Evolutionary conservation across 2,329 filamentous ascomycete species (phyloP), one percentile per base, ranked within the genome.

Genomic region (Alternaria triticina): DNA sequence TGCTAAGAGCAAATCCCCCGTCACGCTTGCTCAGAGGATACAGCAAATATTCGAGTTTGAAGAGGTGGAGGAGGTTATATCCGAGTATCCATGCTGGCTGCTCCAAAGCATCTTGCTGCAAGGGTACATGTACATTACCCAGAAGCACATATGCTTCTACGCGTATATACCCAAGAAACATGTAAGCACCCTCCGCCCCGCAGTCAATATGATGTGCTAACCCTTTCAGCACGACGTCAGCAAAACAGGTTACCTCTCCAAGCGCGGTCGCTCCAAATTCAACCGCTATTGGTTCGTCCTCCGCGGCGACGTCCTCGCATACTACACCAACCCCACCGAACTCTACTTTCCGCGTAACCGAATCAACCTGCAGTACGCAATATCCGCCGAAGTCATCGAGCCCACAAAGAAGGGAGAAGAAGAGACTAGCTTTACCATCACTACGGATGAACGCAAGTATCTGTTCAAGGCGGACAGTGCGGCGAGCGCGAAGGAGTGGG

Each of bases 131-230:
- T 98, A 98, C 81, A 92, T 99, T 74, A 98, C 96, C 0, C 86
- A 91, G 65, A 91, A 90, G 71, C 96, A 99, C 77, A 91, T 98
- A 65, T 97, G 94, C 81, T 99, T 98, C 79, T 98, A 97, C 77
- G 94, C 96, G 43, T 97, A 97, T 77, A 86, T 98, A n/a, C 94
- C 94, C 7, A 96, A 94, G 84, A 97, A 96, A 85, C 89, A 91
- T 55, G 91, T 92, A 84, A 80, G 89, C 75, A 20, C 9, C 13
- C 5, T 25, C 15, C 7, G 23, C 54, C n/a, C n/a, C n/a, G 30
- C 17, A 25, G 28, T 3, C 22, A 4, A 12, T 10, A 11, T 13
- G 54, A n/a, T 13, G 54, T 58, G 62, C 77, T 79, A 49, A 78
- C 54, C 30, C 5, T 15, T 22, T 11, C 49, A 82, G 70, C 70